These are phyloP conservation scores for Stylonectria norvegica DNA, from an alignment of 2,329 filamentous ascomycete genomes.

Conservation along the genomic window DNA sequence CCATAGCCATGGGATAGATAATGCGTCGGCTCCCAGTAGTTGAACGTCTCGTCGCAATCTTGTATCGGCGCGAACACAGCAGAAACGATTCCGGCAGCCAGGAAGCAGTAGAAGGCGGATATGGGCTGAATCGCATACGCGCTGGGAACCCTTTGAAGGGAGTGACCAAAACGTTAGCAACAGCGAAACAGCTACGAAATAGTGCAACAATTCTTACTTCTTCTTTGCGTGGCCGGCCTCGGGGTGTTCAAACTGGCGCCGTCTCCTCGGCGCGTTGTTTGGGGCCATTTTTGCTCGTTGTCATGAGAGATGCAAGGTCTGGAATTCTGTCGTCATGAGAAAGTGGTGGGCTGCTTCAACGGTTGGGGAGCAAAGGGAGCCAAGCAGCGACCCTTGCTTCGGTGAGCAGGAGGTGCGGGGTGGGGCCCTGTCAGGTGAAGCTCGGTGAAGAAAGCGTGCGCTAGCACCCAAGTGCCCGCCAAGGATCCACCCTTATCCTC, in stretches of 20 bases:
- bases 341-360: slow-evolving; percentile 26
- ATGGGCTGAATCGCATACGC: slow-evolving; percentile 67
- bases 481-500: slow-evolving; percentile 23
- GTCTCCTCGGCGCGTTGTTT: slow-evolving; percentile 26
- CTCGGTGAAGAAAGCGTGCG: slow-evolving; percentile 15
- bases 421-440: no score
- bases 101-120: slow-evolving; percentile 75
- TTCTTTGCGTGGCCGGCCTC: slow-evolving; percentile 50
- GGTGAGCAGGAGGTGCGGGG: no score
- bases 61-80: slow-evolving; percentile 87
- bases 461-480: slow-evolving; percentile 10
- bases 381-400: slow-evolving; percentile 7
- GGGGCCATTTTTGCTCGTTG: slow-evolving; percentile 44
- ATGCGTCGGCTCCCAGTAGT: slow-evolving; percentile 97
- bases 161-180: slow-evolving; percentile 7
- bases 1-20: slow-evolving; percentile 92
- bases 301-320: slow-evolving; percentile 18
- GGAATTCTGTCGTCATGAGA: slow-evolving; percentile 22
- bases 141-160: slow-evolving; percentile 40
- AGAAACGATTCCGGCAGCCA: slow-evolving; percentile 69
- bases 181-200: background rate
- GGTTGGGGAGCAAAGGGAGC: slow-evolving; percentile 20
- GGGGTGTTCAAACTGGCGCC: slow-evolving; percentile 48
- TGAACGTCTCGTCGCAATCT: slow-evolving; percentile 98
- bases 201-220: slow-evolving; percentile 36